Evolutionary conservation across 75 land plant genomes (phyloP).

Genomic region (Ceratopteris richardii): DNA sequence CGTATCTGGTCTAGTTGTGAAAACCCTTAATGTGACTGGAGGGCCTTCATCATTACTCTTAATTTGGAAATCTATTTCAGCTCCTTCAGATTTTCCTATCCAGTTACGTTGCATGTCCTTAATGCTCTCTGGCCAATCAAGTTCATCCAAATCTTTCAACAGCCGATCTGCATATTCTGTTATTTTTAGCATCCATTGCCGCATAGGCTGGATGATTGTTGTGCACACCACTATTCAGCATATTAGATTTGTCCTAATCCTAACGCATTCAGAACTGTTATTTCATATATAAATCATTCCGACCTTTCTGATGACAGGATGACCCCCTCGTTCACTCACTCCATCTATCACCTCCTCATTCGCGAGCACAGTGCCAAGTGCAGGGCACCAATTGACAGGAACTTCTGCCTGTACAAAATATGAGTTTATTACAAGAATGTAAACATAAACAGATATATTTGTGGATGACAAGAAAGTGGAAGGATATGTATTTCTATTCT

Average conservation of each 20-base stretch:
- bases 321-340: conserved; percentile 90
- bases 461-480: too few relatives aligned
- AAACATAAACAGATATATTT: too few relatives aligned
- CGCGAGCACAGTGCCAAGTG: conserved; percentile 90
- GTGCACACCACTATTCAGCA: neutral
- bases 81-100: conserved; percentile 95
- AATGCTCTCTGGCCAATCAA: conserved; percentile 96
- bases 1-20: conserved; percentile 92
- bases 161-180: conserved; percentile 94
- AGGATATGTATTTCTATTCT: too few relatives aligned
- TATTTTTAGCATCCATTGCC: conserved; percentile 94
- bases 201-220: conserved; percentile 66
- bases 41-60: conserved; percentile 19
- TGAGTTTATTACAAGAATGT: neutral
- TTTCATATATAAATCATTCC: too few relatives aligned
- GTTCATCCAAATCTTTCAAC: conserved; percentile 82
- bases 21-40: conserved; percentile 47
- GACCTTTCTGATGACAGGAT: conserved; percentile 88
- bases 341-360: conserved; percentile 95
- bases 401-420: conserved; percentile 67
- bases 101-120: conserved; percentile 98
- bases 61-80: conserved; percentile 66
- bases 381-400: conserved; percentile 98
- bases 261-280: too few relatives aligned
- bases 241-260: neutral